phyloP scores from a whole-genome alignment of 371 early-diverging fungal genomes.

The Blakeslea trispora region DNA sequence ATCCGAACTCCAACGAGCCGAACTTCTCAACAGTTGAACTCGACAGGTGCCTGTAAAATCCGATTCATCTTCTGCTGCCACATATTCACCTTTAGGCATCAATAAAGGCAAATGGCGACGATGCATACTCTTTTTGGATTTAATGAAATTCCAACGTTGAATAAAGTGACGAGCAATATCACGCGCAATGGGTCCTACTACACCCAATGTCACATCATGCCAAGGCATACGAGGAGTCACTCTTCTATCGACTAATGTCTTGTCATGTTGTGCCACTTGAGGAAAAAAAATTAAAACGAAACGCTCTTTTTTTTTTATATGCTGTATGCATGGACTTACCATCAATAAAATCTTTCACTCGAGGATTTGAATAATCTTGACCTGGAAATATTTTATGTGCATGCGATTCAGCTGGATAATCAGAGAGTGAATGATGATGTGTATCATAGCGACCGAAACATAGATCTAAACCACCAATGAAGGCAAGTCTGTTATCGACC shows the following conservation, averaged over 20 bases:
- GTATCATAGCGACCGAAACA: slow-evolving; percentile 93
- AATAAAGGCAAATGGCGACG: slow-evolving; percentile 68
- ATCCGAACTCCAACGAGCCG: slow-evolving; percentile 70
- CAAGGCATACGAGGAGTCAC: slow-evolving; percentile 88
- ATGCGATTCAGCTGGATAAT: slow-evolving; percentile 58
- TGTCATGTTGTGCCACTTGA: slow-evolving; percentile 55
- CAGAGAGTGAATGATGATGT: slow-evolving; percentile 77
- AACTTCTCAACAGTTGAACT: slow-evolving; percentile 71
- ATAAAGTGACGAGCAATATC: slow-evolving; percentile 91
- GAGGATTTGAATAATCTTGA: slow-evolving; percentile 93
- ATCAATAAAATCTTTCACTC: slow-evolving; percentile 85
- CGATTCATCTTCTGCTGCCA: slow-evolving; percentile 66
- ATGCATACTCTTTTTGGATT: slow-evolving; percentile 66
- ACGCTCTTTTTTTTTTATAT: no score
- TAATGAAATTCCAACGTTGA: slow-evolving; percentile 91
- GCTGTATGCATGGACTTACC: slow-evolving; percentile 42
- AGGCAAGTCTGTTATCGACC: slow-evolving; percentile 83
- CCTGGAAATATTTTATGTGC: slow-evolving; percentile 71
- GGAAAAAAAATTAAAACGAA: not conserved
- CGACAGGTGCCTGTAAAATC: slow-evolving; percentile 67
- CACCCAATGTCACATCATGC: slow-evolving; percentile 89
- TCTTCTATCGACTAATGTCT: slow-evolving; percentile 60
- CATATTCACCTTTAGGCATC: slow-evolving; percentile 82
- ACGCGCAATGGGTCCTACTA: slow-evolving; percentile 77
- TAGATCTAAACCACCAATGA: slow-evolving; percentile 90